These are phyloP conservation scores for Hsuehochloa calcarea DNA, from an alignment of 176 grass and related monocot species.

Conservation along the genomic window DNA sequence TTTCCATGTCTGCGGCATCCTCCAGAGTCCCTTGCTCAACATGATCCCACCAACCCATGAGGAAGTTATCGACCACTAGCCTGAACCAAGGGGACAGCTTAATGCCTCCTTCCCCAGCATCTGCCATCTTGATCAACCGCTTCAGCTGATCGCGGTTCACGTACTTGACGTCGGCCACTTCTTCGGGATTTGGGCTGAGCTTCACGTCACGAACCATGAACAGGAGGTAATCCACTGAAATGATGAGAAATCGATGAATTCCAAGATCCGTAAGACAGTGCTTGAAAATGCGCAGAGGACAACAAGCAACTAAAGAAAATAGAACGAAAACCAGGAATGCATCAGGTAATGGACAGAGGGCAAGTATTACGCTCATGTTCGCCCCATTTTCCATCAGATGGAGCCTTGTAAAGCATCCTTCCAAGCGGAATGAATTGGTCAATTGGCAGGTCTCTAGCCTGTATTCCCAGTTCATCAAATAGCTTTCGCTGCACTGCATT, in stretches of 20 bases:
- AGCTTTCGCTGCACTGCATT: slow-evolving; percentile 86
- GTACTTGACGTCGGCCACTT: slow-evolving; percentile 72
- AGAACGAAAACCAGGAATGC: not conserved
- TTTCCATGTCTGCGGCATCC: slow-evolving; percentile 62
- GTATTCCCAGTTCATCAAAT: slow-evolving; percentile 89
- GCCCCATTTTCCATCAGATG: slow-evolving; percentile 92
- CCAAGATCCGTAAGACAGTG: not conserved
- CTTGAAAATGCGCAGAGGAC: not conserved
- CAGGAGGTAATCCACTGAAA: slow-evolving; percentile 92
- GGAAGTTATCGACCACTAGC: slow-evolving; percentile 86
- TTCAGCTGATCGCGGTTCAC: slow-evolving; percentile 71
- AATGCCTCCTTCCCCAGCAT: slow-evolving; percentile 61
- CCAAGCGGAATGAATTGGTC: slow-evolving; percentile 81
- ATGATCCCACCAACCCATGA: slow-evolving; percentile 90
- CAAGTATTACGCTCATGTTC: slow-evolving; percentile 72
- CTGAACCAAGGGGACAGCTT: slow-evolving; percentile 94
- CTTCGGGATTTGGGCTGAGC: slow-evolving; percentile 62
- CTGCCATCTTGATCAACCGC: slow-evolving; percentile 67
- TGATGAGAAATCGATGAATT: not conserved
- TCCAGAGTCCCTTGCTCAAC: slow-evolving; percentile 69
- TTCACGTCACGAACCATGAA: slow-evolving; percentile 80
- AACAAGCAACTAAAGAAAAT: not conserved
- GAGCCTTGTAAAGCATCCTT: slow-evolving; percentile 89
- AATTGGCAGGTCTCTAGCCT: slow-evolving; percentile 64
- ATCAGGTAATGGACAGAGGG: not conserved